Percentiles rank a stretch among this genome's conserved stretches.
Evolutionary conservation across 2,329 filamentous ascomycete genomes (phyloP).

Genomic region (Pyrenophora seminiperda): DNA sequence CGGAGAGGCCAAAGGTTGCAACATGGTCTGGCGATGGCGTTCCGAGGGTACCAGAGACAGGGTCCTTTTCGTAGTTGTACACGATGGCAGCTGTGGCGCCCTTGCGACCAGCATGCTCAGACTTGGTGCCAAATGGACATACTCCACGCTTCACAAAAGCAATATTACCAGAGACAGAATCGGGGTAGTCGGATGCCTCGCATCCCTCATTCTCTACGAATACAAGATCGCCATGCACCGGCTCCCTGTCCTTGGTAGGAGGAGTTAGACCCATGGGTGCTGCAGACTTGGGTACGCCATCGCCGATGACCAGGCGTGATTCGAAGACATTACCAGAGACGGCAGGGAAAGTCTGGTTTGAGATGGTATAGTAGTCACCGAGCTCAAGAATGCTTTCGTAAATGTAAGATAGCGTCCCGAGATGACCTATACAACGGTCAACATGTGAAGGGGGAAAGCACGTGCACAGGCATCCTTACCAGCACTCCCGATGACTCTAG

Average conservation of each 20-base stretch:
- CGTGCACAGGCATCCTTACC: slow-evolving; percentile 34
- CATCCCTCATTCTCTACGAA: slow-evolving; percentile 44
- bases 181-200: slow-evolving; percentile 63
- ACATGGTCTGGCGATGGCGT: slow-evolving; percentile 62
- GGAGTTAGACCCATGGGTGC: slow-evolving; percentile 45
- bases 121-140: slow-evolving; percentile 76
- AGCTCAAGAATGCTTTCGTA: slow-evolving; percentile 46
- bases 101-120: slow-evolving; percentile 68
- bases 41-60: slow-evolving; percentile 69
- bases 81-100: slow-evolving; percentile 75
- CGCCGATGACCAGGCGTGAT: slow-evolving; percentile 44
- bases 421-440: slow-evolving; percentile 34
- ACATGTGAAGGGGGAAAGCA: slow-evolving; percentile 10
- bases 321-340: slow-evolving; percentile 46
- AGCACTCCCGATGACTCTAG: slow-evolving; percentile 46
- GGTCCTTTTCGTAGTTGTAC: slow-evolving; percentile 73
- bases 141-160: slow-evolving; percentile 73
- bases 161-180: slow-evolving; percentile 65
- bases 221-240: slow-evolving; percentile 43
- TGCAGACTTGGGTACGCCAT: slow-evolving; percentile 42
- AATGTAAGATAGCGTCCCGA: slow-evolving; percentile 47
- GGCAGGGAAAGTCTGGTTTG: slow-evolving; percentile 46
- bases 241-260: slow-evolving; percentile 45
- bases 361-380: slow-evolving; percentile 49
- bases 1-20: slow-evolving; percentile 72